Base-by-base conservation (phyloP, 2,329 filamentous ascomycete species). In the Diaporthe aspalathi region DNA sequence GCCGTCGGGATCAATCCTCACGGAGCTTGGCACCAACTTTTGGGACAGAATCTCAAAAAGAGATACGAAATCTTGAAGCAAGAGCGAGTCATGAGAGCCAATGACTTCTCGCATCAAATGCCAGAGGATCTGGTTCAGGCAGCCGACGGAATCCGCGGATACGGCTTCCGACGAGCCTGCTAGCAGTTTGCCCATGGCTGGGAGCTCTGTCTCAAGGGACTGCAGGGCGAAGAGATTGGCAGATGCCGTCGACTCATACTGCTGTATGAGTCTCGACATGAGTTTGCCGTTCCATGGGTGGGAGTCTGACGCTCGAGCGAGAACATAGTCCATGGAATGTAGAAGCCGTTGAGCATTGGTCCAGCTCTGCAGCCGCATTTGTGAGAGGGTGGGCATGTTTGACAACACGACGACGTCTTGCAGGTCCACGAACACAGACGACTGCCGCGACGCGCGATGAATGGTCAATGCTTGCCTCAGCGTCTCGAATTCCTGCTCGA, bases 161-260 rank as follows among this genome's bases (percentile, higher is more conserved):
- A 92, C 79, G 32, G 88, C 80, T 40, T 81, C 76, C 68, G 85
- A 86, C 71, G 88, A 84, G 45, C 80, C 78, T 60, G 86, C 81
- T 32, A 92, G 75, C 70, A 89, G 86, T 54, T 84, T 84, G 12
- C 88, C 89, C 72, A 93, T 82, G 3, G 87, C 82, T 11, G 90
- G 89, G 63, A 93, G 81, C 76, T 94, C 92, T 1, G 84, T 83
- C 78, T 93, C 90, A 0, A 94, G 83, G 22, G 92, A 84, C 54
- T 87, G 84, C 60, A 94, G 81, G 52, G 90, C 88, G 56, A 86
- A 86, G 49, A 94, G 81, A 56, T 83, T 87, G 0, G 91, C 88
- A 29, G 85, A 82, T 16, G 82, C 81, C 22, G 90, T 79, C 1
- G 79, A 81, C 65, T 86, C 82, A 57, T 92, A 80, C 74, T 87